Evolutionary conservation across 2,329 filamentous ascomycete species (phyloP), one percentile per base, ranked within the genome.

Genomic region (Hypoxylon sp.): DNA sequence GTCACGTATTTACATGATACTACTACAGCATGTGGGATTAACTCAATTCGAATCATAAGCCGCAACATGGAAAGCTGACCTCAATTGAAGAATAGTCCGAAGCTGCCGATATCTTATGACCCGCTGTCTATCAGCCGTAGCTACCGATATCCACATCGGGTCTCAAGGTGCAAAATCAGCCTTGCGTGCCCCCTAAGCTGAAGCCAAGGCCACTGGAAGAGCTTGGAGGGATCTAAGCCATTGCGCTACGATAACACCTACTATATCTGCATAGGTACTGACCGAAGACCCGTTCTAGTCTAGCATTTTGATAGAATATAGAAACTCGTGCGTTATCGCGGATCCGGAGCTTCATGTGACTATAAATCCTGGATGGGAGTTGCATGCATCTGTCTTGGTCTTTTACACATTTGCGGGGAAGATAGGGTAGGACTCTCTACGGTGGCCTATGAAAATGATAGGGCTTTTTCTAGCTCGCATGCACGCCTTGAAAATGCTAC

Each of bases 121-220:
- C 26, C 6, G 20, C 8, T 50, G 12, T 26, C 20, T 11, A 24
- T 61, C 49, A 67, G 64, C 64, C 64, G 60, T 18, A 22, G 33
- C 52, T 40, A 60, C 51, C 58, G 60, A 50, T 49, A 48, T 16
- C 38, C 32, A 40, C 16, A 53, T 54, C 33, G 4, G 24, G 44
- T 18, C 49, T 51, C 18, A 36, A 57, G 32, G 14, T 60, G 40
- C 28, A 44, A 53, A 57, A 57, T 67, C 56, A 64, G 64, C 64
- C 64, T 67, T 55, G 50, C 49, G 49, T 53, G 24, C 6, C 22
- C 22, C 26, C 26, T 24, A 50, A 12, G 22, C 40, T 30, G 26
- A 48, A 30, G 26, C 20, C 3, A 40, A 46, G 28, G 11, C 11
- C 20, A 24, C 16, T 32, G 9, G 33, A 53, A 12, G 20, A 14